Evolutionary conservation across 1,284 basidiomycete genomes (phyloP).

Genomic region (Papiliotrema terrestris): DNA sequence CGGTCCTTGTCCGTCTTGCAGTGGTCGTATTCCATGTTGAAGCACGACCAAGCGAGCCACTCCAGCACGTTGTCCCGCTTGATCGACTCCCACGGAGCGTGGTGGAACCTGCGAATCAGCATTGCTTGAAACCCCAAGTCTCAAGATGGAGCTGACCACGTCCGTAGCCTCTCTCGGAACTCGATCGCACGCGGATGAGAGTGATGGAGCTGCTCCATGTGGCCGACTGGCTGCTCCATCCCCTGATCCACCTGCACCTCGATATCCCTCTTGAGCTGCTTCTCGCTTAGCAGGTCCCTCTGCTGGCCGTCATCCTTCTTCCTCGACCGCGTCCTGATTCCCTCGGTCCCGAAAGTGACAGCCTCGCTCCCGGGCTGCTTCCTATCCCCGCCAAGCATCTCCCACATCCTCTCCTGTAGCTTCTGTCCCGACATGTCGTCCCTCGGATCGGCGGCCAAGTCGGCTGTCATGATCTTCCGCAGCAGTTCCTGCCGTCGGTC

Average conservation of each 20-base stretch:
- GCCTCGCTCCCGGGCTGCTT: no score
- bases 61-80: slow-evolving; percentile 61
- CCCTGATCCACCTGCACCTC: slow-evolving; percentile 17
- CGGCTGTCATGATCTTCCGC: slow-evolving; percentile 60
- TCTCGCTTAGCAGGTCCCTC: slow-evolving; percentile 13
- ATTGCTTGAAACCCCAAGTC: not conserved
- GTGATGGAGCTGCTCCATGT: slow-evolving; percentile 24
- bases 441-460: slow-evolving; percentile 50
- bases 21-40: slow-evolving; percentile 57
- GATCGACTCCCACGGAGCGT: slow-evolving; percentile 69
- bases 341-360: no score
- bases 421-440: no score
- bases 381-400: no score
- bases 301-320: no score
- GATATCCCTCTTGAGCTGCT: slow-evolving; percentile 21
- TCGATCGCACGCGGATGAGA: slow-evolving; percentile 44
- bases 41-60: slow-evolving; percentile 85
- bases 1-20: slow-evolving; percentile 52
- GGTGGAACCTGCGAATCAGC: slow-evolving; percentile 59
- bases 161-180: slow-evolving; percentile 46
- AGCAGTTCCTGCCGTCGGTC: slow-evolving; percentile 60
- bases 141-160: slow-evolving; percentile 41
- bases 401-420: no score
- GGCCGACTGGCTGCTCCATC: slow-evolving; percentile 11
- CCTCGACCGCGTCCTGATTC: no score